Evolutionary conservation across 2,329 filamentous ascomycete species (phyloP).

Genomic region (Fonsecaea pugnacius): DNA sequence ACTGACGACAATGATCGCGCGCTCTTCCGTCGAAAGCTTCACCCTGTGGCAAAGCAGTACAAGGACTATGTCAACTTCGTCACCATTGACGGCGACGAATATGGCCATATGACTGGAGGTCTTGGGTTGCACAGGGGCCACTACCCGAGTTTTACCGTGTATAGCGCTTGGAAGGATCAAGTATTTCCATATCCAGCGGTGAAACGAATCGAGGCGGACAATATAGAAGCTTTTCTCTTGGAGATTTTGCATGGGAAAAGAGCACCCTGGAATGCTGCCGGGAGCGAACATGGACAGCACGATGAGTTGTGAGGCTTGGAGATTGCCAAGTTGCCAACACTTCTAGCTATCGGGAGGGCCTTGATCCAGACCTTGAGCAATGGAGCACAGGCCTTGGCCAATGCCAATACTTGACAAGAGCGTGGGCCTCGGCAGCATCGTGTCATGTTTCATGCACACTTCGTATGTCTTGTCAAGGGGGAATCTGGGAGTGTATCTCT

Average conservation of each 20-base stretch:
- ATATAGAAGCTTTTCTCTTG: constrained; percentile 9
- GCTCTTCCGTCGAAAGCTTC: constrained; percentile 45
- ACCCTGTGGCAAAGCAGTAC: constrained; percentile 52
- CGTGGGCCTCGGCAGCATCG: background rate
- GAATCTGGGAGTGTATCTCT: background rate
- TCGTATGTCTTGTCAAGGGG: background rate
- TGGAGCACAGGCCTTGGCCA: background rate
- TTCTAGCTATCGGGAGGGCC: background rate
- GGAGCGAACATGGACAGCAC: constrained; percentile 10
- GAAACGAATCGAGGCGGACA: background rate
- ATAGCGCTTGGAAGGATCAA: constrained; percentile 53
- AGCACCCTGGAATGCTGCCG: constrained; percentile 3
- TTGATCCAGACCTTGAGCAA: background rate
- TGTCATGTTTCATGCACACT: background rate
- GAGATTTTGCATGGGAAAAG: constrained; percentile 12
- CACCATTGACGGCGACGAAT: constrained; percentile 54
- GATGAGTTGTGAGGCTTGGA: constrained; percentile 16
- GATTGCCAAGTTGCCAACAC: background rate
- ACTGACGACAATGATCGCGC: constrained; percentile 41
- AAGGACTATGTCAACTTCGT: constrained; percentile 56
- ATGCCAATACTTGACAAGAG: background rate
- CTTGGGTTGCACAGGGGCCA: constrained; percentile 45
- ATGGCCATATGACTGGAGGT: constrained; percentile 49
- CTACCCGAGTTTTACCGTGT: constrained; percentile 48
- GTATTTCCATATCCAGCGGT: constrained; percentile 47